Evolutionary conservation across 257 asterid genomes (phyloP), one percentile per base, ranked within the genome.

Genomic region (Fraxinus anomala): DNA sequence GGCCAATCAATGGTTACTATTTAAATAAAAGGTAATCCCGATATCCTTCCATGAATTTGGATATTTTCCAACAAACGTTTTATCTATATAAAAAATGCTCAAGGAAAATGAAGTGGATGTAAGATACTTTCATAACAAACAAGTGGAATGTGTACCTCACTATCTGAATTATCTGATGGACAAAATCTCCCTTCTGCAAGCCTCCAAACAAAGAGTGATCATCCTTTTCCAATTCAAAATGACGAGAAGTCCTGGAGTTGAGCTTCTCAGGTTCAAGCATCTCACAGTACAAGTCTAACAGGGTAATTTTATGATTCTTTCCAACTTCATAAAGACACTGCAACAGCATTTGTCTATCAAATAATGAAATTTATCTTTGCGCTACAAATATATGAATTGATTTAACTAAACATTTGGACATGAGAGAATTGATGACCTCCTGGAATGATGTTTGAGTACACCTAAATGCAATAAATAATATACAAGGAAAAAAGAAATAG

Each of bases 261-360:
- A 16, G 66, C 68, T 49, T 78, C 84, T 80, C 85, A 74, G 90
- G 89, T 83, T 88, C 91, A 21, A 93, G 87, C 82, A 85, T 81
- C 88, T 92, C 96, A 76, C 94, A 88, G 86, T 86, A 92, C 75
- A 93, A 47, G 83, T 95, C 97, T 73, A 93, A 81, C 80, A 95
- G 85, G 69, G 91, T 79, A 75, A 87, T 81, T 82, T 88, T 89
- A 75, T 80, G 84, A 78, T 77, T 83, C 85, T 84, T 93, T 83
- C 91, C 94, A 82, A 89, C 96, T 90, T 93, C 98, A 78, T 86
- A 78, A 78, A 95, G 81, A 82, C 97, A 92, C 99, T 94, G 94
- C 89, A 84, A 84, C 36, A 85, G 70, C 77, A 67, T 66, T 54
- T 28, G 65, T 59, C 65, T 68, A 67, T 86, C 84, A 89, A 49